phyloP scores from a whole-genome alignment of 768 basidiomycete genomes.

The Leccinum ochraceum region DNA sequence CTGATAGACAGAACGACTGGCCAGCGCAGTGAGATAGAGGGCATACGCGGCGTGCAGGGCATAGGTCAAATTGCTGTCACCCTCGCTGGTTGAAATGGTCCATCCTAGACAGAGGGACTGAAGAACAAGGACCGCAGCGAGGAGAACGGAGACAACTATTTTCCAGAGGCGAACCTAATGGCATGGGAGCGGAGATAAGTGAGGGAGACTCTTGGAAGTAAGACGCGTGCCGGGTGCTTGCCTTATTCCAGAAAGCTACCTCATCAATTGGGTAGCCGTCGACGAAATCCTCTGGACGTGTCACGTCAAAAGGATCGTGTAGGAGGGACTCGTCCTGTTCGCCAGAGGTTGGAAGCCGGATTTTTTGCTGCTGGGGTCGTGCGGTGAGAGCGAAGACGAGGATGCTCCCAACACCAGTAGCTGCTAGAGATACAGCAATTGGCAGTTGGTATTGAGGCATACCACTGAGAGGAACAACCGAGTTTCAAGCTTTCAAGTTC shows the following conservation, averaged over 20 bases:
- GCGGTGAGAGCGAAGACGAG: constrained; percentile 40
- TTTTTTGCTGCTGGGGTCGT: constrained; percentile 47
- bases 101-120: constrained; percentile 59
- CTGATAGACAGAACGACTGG: constrained; percentile 53
- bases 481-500: background rate
- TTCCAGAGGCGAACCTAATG: constrained; percentile 63
- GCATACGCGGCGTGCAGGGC: constrained; percentile 53
- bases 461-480: constrained; percentile 1
- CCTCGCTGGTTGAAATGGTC: constrained; percentile 31
- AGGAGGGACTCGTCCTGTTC: constrained; percentile 27
- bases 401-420: constrained; percentile 46
- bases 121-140: constrained; percentile 48
- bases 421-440: constrained; percentile 49
- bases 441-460: constrained; percentile 67
- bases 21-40: constrained; percentile 57
- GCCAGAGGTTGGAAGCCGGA: constrained; percentile 44
- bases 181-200: constrained; percentile 2
- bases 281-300: constrained; percentile 64
- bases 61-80: constrained; percentile 37
- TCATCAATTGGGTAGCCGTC: constrained; percentile 70
- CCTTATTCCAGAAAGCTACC: constrained; percentile 59
- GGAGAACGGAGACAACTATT: constrained; percentile 45
- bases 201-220: background rate
- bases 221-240: constrained; percentile 25
- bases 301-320: constrained; percentile 69